Percentiles rank a stretch among this genome's conserved stretches.
These are phyloP conservation scores for Fusarium nodosum DNA, from an alignment of 2,329 filamentous ascomycete species.

Conservation along the genomic window DNA sequence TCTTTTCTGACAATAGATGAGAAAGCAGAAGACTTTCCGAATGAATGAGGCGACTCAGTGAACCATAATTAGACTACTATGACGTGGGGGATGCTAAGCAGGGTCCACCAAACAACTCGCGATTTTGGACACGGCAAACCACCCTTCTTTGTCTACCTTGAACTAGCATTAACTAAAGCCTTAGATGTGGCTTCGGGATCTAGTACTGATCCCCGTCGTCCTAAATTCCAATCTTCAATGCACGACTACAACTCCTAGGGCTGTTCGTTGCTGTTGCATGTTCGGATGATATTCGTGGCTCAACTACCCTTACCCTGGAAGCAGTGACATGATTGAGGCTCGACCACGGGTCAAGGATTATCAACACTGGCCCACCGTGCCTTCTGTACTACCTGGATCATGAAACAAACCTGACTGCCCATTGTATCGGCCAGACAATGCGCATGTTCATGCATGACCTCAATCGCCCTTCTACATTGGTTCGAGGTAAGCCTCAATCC, in stretches of 20 bases:
- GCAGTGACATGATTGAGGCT: constrained; percentile 10
- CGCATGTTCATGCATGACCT: not conserved
- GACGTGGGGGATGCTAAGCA: constrained; percentile 16
- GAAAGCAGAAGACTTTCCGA: constrained; percentile 3
- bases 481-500: not conserved
- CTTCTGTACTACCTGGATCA: not conserved
- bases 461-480: not conserved
- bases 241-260: not conserved
- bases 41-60: constrained; percentile 16
- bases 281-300: not conserved
- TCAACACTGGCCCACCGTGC: not conserved
- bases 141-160: not conserved
- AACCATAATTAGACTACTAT: not conserved
- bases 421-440: not conserved
- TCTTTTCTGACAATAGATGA: not conserved
- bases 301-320: constrained; percentile 10
- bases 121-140: not conserved
- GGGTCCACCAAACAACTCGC: not conserved
- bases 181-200: constrained; percentile 28
- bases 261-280: not conserved
- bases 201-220: constrained; percentile 14
- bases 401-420: constrained; percentile 1
- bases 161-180: not conserved
- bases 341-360: not conserved
- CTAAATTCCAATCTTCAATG: not conserved